phyloP scores from a whole-genome alignment of 805 yeast genomes.

The Candida golubevii region DNA sequence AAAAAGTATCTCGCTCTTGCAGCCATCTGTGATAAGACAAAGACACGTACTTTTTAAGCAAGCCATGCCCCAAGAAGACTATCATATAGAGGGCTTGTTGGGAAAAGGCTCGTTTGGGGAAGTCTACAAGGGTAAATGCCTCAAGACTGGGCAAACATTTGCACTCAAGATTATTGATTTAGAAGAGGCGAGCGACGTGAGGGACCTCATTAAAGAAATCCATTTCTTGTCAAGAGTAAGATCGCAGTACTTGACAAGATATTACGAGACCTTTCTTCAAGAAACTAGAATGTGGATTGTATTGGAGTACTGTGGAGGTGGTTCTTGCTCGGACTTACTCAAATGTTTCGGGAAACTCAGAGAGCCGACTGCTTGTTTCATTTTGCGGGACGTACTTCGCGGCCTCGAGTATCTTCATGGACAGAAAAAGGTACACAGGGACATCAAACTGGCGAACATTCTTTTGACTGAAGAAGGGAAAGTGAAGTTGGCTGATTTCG shows the following conservation, averaged over 20 bases:
- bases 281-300: conserved; percentile 78
- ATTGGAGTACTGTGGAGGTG: conserved; percentile 96
- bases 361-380: conserved; percentile 48
- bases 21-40: conserved; percentile 1
- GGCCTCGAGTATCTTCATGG: conserved; percentile 77
- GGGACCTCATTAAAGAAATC: conserved; percentile 70
- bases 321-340: conserved; percentile 78
- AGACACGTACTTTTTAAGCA: neutral
- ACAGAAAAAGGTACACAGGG: conserved; percentile 79
- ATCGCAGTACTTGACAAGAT: conserved; percentile 56
- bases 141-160: conserved; percentile 41
- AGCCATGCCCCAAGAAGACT: conserved; percentile 16
- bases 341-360: conserved; percentile 48
- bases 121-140: conserved; percentile 57
- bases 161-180: conserved; percentile 87
- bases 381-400: conserved; percentile 56
- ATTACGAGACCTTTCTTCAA: conserved; percentile 55
- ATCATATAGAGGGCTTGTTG: conserved; percentile 24
- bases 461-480: conserved; percentile 64
- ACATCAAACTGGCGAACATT: conserved; percentile 86
- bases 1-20: neutral
- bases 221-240: conserved; percentile 44
- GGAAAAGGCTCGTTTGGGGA: conserved; percentile 89
- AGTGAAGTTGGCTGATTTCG: conserved; percentile 88
- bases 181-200: conserved; percentile 71